phyloP scores from a whole-genome alignment of 257 asterid genomes.

The Linderniella brevidens region DNA sequence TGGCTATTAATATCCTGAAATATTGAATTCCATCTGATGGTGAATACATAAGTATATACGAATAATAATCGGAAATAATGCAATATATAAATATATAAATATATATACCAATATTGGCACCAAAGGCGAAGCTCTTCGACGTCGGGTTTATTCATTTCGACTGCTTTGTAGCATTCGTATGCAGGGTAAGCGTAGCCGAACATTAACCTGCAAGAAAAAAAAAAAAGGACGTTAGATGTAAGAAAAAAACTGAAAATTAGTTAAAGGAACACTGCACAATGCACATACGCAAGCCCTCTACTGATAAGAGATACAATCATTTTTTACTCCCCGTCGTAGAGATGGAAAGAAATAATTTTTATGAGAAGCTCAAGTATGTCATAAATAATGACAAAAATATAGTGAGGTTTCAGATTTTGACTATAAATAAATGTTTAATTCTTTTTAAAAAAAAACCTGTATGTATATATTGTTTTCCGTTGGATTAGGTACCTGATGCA shows the following conservation, averaged over 20 bases:
- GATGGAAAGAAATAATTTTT: no score
- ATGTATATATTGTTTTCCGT: no score
- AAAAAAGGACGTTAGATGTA: neutral
- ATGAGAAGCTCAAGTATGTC: no score
- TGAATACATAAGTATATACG: neutral
- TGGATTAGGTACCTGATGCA: no score
- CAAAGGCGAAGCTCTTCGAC: constrained; percentile 3
- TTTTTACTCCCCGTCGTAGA: no score
- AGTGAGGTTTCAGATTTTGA: no score
- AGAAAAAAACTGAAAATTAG: neutral
- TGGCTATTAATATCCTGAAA: constrained; percentile 2
- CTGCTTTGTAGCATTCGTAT: constrained; percentile 6
- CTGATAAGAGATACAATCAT: no score
- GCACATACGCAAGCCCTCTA: no score
- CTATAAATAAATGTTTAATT: no score
- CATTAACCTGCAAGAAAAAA: constrained; percentile 1
- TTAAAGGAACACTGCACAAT: neutral
- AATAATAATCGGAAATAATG: neutral
- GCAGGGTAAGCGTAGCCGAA: constrained; percentile 7
- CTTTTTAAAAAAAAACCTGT: no score
- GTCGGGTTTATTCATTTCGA: constrained; percentile 4
- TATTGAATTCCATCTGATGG: neutral
- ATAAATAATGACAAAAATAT: no score
- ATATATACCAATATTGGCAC: constrained; percentile 6
- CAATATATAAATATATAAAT: neutral